A percentile compares a stretch with the other conserved stretches of the same genome.
Conservation (phyloP, 2,329 filamentous ascomycete species). For the Aureobasidium sp. region DNA sequence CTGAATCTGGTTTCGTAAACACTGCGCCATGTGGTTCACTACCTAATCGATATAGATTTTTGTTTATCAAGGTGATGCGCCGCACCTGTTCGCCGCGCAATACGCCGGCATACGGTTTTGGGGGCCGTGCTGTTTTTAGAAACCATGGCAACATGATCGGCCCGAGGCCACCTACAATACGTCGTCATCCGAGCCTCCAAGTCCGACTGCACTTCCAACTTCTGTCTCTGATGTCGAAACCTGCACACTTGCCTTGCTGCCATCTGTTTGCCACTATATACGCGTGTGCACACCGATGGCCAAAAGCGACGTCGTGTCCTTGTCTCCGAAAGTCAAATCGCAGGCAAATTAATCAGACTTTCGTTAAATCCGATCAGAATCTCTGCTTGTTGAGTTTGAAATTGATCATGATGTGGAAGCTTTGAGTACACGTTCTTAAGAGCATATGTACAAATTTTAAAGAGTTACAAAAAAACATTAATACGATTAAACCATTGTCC, state of each 20-base stretch:
- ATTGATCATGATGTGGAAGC: too few species aligned
- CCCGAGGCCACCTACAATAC: neutral
- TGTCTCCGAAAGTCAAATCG: neutral
- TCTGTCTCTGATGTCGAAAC: neutral
- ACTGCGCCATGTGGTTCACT: constrained; percentile 12
- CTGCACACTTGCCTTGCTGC: neutral
- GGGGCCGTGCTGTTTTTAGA: constrained; percentile 4
- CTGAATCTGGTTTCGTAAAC: neutral
- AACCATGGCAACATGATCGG: constrained; percentile 13
- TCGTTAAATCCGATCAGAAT: too few species aligned
- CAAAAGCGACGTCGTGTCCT: neutral
- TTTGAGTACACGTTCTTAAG: too few species aligned
- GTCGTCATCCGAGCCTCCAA: neutral
- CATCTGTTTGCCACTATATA: neutral
- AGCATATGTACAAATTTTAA: too few species aligned
- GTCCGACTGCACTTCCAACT: neutral
- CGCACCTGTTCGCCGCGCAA: neutral
- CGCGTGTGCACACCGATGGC: neutral
- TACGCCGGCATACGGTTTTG: neutral
- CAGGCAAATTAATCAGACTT: too few species aligned
- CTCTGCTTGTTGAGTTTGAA: too few species aligned
- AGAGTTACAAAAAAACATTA: neutral
- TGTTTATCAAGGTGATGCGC: constrained; percentile 7
- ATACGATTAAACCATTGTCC: neutral
- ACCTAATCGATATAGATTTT: constrained; percentile 12